Base-by-base conservation (phyloP, 2,329 filamentous ascomycete genomes). In the Aureobasidium melanogenum region DNA sequence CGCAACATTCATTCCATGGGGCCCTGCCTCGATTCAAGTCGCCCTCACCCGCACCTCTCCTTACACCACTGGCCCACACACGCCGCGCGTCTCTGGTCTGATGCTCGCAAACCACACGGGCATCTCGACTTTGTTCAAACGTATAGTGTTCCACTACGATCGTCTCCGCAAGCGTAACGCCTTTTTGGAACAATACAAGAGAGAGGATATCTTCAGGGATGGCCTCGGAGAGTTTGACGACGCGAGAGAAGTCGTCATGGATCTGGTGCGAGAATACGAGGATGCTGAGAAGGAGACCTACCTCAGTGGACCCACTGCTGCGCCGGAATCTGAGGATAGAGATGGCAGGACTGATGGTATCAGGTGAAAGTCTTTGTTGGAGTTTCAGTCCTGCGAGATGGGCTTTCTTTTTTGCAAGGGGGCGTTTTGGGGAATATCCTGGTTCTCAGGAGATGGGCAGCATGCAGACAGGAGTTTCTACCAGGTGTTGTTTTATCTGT, bases 81-180 rank as follows among this genome's bases (percentile, higher is more conserved):
- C 97, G 41, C 72, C 72, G 0, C 88, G 94, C 52, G 94, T 99
- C 59, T 96, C 91, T 66, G 94, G 94, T 2, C 82, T 99, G 62
- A 99, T 99, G 94, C 80, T 99, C 63, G 94, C 94, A 14, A 99
- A 99, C 72, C 94, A 99, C 73, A 99, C 94, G 0, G 96, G 92
- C 66, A 96, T 99, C 67, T 90, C 93, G 50, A 97, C 94, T 77
- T 82, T 99, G 10, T 99, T 99, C 80, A 96, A 95, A 74, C 86
- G 93, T 47, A 96, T 97, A 64, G 84, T 97, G 15, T 84, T 85
- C 65, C 93, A 96, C 72, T 99, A 97, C 75, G 92, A 96, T 69
- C 87, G 89, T 28, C 88, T 99, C 80, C 84, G 94, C 62, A 97
- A 97, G 77, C 88, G 93, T 56, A 97, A 97, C 73, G 94, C 94